Evolutionary conservation across 208 protist species (phyloP), one percentile per base, ranked within the genome.

Genomic region (Jaenimonas drosophilae): DNA sequence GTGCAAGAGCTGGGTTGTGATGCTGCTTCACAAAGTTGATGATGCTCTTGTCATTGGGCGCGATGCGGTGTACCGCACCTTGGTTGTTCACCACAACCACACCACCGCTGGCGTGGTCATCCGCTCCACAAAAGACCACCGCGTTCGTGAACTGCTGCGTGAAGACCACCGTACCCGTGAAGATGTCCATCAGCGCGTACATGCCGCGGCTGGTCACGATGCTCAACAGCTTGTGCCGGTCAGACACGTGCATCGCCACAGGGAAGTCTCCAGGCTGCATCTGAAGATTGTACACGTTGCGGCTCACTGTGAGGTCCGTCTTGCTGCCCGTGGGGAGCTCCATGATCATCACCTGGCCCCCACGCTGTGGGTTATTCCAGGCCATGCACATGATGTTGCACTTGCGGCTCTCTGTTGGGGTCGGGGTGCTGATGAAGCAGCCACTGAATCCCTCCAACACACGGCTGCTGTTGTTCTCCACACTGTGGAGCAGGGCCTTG

Each of bases 161-260:
- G 53, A 91, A 94, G 45, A 99, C 79, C 4, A 96, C 61, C 36
- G 59, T 69, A 26, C 82, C 97, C 12, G 90, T 97, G 58, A 96
- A 95, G 25, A 99, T 51, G 73, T 99, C 97, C 70, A 96, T 94
- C 27, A 99, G 46, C 33, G 96, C 79, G 33, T 88, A 63, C 59
- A 81, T 96, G 49, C 97, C 97, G 37, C 88, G 88, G 53, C 97
- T 97, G 40, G 97, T 98, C 44, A 99, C 68, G 50, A 99, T 85
- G 59, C 92, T 99, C 23, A 99, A 59, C 19, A 99, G 64, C 39
- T 94, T 96, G 66, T 98, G 96, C 51, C 98, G 97, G 17, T 91
- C 73, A 44, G 78, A 91, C 16, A 88, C 64, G 61, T 97, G 72
- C 88, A 99, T 94, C 19, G 94, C 88, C 4, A 99, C 90, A 4